Evolutionary conservation across 2,329 filamentous ascomycete species (phyloP).

Genomic region (Knoxdaviesia proteae): DNA sequence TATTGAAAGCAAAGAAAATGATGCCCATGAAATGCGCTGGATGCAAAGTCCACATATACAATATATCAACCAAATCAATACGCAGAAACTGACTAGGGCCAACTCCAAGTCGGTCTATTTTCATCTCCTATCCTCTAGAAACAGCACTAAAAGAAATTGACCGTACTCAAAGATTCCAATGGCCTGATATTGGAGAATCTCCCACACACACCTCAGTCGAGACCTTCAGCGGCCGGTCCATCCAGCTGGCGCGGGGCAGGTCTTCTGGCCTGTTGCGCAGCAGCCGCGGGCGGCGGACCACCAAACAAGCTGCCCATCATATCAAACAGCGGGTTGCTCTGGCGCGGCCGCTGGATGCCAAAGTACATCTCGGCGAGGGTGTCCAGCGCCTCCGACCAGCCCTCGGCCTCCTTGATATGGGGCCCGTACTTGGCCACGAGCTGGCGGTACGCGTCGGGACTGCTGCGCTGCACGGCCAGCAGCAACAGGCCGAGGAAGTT

Average conservation of each 20-base stretch:
- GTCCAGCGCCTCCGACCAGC: slow-evolving; percentile 64
- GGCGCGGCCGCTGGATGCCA: slow-evolving; percentile 66
- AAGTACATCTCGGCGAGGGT: slow-evolving; percentile 96
- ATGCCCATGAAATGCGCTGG: not conserved
- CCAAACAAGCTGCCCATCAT: slow-evolving; percentile 97
- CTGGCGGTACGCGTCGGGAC: slow-evolving; percentile 59
- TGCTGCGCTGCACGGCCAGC: slow-evolving; percentile 62
- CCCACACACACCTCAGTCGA: slow-evolving; percentile 23
- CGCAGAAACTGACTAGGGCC: not conserved
- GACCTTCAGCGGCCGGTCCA: slow-evolving; percentile 32
- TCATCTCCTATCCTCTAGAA: not conserved
- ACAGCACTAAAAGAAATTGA: not conserved
- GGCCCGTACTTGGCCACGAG: slow-evolving; percentile 61
- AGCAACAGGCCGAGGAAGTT: slow-evolving; percentile 83
- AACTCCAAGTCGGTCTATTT: not conserved
- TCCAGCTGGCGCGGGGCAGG: slow-evolving; percentile 23
- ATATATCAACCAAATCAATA: not conserved
- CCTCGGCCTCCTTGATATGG: slow-evolving; percentile 52
- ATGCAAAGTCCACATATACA: not conserved
- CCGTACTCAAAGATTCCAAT: not conserved
- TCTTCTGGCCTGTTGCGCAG: slow-evolving; percentile 13
- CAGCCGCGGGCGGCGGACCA: slow-evolving; percentile 21
- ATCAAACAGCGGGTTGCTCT: slow-evolving; percentile 84
- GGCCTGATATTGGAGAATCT: not conserved
- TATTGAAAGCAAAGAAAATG: not conserved